Conservation (phyloP, 2,329 filamentous ascomycete genomes). For the Lojkania enalia region DNA sequence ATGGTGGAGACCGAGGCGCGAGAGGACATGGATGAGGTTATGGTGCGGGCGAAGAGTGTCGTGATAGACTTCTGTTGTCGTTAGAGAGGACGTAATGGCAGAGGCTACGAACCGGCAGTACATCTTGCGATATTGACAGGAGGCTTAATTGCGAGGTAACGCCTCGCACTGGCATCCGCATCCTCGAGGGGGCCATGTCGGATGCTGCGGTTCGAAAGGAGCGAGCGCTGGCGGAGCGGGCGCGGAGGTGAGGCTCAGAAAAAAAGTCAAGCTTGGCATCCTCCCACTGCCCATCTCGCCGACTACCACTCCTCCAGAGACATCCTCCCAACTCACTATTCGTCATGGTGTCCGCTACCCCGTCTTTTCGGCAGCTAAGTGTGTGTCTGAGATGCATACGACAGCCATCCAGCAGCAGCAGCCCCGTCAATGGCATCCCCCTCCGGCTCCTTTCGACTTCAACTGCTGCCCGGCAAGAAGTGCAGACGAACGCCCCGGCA, state of each 20-base stretch:
- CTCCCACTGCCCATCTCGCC: conserved; percentile 3
- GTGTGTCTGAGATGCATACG: conserved; percentile 42
- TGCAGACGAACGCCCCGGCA: conserved; percentile 39
- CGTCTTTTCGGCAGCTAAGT: conserved; percentile 38
- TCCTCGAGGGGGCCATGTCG: conserved; percentile 47
- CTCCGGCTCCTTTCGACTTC: conserved; percentile 55
- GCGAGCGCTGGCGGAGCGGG: conserved; percentile 28
- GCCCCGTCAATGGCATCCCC: conserved; percentile 25
- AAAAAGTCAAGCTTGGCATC: conserved; percentile 16
- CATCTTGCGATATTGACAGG: conserved; percentile 33
- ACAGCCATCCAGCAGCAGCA: conserved; percentile 29
- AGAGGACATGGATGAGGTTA: conserved; percentile 53
- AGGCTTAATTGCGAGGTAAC: conserved; percentile 34
- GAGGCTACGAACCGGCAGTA: conserved; percentile 49
- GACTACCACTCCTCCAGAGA: conserved; percentile 14
- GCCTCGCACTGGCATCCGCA: conserved; percentile 41
- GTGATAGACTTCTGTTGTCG: conserved; percentile 29
- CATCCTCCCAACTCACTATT: conserved; percentile 14
- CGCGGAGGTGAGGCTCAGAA: conserved; percentile 29
- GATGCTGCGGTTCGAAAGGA: conserved; percentile 25
- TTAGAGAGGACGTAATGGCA: conserved; percentile 36
- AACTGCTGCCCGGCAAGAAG: conserved; percentile 47
- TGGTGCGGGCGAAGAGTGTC: conserved; percentile 30
- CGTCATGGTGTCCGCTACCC: conserved; percentile 41
- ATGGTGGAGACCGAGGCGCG: conserved; percentile 58